Evolutionary conservation across 2,329 filamentous ascomycete species (phyloP).

Genomic region (Hypoxylon sp.): DNA sequence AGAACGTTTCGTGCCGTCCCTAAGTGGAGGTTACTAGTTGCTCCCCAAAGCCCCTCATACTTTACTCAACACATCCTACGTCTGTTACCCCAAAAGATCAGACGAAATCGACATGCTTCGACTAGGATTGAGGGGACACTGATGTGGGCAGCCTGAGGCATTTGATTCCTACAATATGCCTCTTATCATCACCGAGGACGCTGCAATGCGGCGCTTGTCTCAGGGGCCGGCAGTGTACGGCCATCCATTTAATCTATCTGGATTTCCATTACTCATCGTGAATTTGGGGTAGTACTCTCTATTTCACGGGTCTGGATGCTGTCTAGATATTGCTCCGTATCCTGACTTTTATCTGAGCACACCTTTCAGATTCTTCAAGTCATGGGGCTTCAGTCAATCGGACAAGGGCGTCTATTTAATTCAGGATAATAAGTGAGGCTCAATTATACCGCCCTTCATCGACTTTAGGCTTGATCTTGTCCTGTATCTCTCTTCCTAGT

Average conservation of each 20-base stretch:
- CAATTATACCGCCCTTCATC: slow-evolving; percentile 19
- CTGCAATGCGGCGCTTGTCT: too few species aligned
- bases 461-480: slow-evolving; percentile 31
- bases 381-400: slow-evolving; percentile 6
- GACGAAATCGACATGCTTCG: too few species aligned
- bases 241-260: slow-evolving; percentile 1
- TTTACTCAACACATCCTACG: too few species aligned
- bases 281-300: slow-evolving; percentile 9
- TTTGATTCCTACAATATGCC: too few species aligned
- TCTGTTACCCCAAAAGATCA: too few species aligned
- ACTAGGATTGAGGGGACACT: too few species aligned
- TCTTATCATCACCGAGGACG: too few species aligned
- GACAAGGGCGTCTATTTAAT: slow-evolving; percentile 27
- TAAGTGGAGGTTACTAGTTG: too few species aligned
- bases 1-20: too few species aligned
- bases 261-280: slow-evolving; percentile 11
- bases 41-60: too few species aligned
- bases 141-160: background rate
- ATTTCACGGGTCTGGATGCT: slow-evolving; percentile 6
- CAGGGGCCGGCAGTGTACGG: too few species aligned
- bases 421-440: slow-evolving; percentile 37
- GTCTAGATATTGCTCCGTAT: slow-evolving; percentile 1
- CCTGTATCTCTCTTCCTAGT: slow-evolving; percentile 19
- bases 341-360: slow-evolving; percentile 1
- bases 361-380: background rate